These are phyloP conservation scores for Fagopyrum tataricum DNA, from an alignment of 148 eudicot species.

Conservation along the genomic window DNA sequence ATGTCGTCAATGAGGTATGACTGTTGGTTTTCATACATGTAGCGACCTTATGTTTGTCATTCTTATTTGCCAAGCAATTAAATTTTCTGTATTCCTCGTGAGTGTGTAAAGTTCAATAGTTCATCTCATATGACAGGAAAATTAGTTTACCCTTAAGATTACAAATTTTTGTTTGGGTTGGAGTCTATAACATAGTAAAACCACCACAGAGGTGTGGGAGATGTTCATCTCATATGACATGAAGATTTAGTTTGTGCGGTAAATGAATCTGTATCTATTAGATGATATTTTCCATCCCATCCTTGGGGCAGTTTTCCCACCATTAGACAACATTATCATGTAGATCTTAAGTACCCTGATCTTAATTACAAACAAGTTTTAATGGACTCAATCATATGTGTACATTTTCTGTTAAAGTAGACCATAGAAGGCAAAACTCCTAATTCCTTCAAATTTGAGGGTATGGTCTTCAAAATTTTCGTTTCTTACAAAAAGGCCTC, in stretches of 20 bases:
- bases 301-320: too few species aligned
- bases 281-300: too few species aligned
- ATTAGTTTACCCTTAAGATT: too few species aligned
- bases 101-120: not conserved
- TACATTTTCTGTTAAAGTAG: not conserved
- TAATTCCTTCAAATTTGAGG: not conserved
- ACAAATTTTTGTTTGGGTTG: too few species aligned
- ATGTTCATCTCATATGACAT: too few species aligned
- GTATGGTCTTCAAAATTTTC: not conserved
- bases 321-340: too few species aligned
- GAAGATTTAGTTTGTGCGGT: too few species aligned
- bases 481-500: not conserved
- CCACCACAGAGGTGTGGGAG: too few species aligned
- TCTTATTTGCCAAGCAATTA: not conserved
- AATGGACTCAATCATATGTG: not conserved
- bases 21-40: not conserved
- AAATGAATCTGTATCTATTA: too few species aligned
- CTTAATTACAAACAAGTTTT: not conserved
- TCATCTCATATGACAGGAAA: not conserved
- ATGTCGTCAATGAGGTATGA: constrained; percentile 5
- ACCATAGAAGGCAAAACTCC: not conserved
- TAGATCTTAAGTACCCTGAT: not conserved
- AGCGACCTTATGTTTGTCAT: not conserved
- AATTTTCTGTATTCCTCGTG: not conserved
- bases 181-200: too few species aligned